These are phyloP conservation scores for Nitzschia sp. DNA, from an alignment of 108 stramenopile genomes.

Conservation along the genomic window DNA sequence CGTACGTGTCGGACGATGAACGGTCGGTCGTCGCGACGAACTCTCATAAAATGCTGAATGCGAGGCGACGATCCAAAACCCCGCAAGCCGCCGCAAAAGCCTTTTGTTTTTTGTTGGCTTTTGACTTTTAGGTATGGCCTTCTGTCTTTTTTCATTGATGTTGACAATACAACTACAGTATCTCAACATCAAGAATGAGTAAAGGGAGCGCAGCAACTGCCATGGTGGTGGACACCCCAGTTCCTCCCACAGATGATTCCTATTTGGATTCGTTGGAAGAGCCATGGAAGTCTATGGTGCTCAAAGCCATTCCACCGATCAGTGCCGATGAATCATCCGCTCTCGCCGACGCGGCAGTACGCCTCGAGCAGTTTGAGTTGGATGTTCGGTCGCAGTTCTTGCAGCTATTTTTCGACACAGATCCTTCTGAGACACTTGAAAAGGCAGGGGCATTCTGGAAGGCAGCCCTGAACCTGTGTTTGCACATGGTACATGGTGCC, in stretches of 20 bases:
- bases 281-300: conserved; percentile 22
- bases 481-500: conserved; percentile 34
- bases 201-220: not conserved
- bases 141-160: too few relatives aligned
- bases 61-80: too few relatives aligned
- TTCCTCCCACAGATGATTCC: conserved; percentile 8
- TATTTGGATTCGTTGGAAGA: conserved; percentile 28
- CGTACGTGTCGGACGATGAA: too few relatives aligned
- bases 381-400: conserved; percentile 19
- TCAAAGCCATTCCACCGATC: not conserved
- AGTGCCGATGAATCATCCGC: not conserved
- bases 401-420: conserved; percentile 8
- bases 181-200: too few relatives aligned
- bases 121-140: too few relatives aligned
- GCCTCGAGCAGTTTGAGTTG: conserved; percentile 30
- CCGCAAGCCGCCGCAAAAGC: too few relatives aligned
- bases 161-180: too few relatives aligned
- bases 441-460: conserved; percentile 31
- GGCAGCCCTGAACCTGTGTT: conserved; percentile 25
- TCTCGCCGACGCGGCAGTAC: not conserved
- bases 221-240: conserved; percentile 1
- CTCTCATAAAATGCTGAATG: too few relatives aligned
- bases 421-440: not conserved
- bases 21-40: too few relatives aligned
- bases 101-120: too few relatives aligned